Evolutionary conservation across 257 asterid species (phyloP).

Genomic region (Solanum raphanifolium): DNA sequence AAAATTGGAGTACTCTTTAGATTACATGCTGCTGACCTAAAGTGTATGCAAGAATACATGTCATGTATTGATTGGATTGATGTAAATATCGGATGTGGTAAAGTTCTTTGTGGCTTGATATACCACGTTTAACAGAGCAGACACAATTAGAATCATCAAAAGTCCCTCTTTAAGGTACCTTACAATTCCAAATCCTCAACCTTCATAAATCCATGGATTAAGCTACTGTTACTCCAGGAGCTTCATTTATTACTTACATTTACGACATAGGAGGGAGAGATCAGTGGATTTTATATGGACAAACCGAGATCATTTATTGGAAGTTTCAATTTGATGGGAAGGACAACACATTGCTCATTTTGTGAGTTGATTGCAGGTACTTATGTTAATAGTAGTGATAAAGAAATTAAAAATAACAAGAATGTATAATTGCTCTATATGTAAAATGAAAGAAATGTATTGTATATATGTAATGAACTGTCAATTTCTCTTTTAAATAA

Average conservation of each 20-base stretch:
- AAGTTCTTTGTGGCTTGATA: neutral
- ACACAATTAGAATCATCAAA: neutral
- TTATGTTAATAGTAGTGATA: neutral
- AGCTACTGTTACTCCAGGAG: neutral
- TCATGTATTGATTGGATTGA: neutral
- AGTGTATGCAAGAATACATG: neutral
- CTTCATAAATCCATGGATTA: neutral
- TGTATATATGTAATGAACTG: neutral
- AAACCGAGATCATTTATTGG: neutral
- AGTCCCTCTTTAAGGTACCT: neutral
- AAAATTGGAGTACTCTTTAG: neutral
- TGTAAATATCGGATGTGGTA: neutral
- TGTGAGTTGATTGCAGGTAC: neutral
- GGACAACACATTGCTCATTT: neutral
- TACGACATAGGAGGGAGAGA: neutral
- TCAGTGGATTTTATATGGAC: neutral
- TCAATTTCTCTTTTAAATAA: neutral
- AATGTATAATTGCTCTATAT: neutral
- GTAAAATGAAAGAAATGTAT: neutral
- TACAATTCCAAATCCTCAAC: neutral
- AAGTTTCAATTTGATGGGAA: neutral
- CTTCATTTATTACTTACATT: neutral
- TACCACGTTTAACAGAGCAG: neutral
- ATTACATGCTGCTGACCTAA: neutral
- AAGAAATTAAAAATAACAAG: neutral